Evolutionary conservation across 306 rosid species (phyloP).

Genomic region (Gillenia trifoliata): DNA sequence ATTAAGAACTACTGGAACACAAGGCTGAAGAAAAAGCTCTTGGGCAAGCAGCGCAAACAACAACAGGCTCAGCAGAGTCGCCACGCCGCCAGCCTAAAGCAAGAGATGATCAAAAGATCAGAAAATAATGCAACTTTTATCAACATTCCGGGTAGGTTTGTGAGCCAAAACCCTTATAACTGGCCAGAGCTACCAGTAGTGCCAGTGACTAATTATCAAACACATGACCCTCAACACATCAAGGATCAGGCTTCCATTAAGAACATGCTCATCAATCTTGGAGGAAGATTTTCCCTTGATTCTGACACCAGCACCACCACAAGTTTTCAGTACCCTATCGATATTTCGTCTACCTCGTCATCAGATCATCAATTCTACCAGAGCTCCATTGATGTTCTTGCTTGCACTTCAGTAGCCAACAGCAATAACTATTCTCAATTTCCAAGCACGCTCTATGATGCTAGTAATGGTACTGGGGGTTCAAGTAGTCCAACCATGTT

Average conservation of each 20-base stretch:
- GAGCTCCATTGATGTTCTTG: conserved; percentile 22
- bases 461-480: not conserved
- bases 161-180: conserved; percentile 30
- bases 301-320: conserved; percentile 3
- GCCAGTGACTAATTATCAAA: conserved; percentile 26
- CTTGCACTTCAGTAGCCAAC: conserved; percentile 11
- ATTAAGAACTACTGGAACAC: conserved; percentile 99
- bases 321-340: conserved; percentile 22
- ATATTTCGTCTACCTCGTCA: conserved; percentile 12
- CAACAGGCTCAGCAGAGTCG: conserved; percentile 45
- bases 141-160: not conserved
- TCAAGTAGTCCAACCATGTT: conserved; percentile 12
- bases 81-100: conserved; percentile 28
- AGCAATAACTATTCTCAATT: conserved; percentile 15
- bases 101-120: conserved; percentile 42
- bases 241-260: conserved; percentile 36
- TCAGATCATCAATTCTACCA: conserved; percentile 22
- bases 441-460: conserved; percentile 2
- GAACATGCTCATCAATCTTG: conserved; percentile 41
- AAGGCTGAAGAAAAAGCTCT: conserved; percentile 86
- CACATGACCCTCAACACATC: conserved; percentile 18
- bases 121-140: not conserved
- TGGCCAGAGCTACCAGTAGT: conserved; percentile 37
- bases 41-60: conserved; percentile 65
- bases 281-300: conserved; percentile 31